Evolutionary conservation across 805 yeast genomes (phyloP), one percentile per base, ranked within the genome.

Genomic region (Aciculoconidium aculeatum): DNA sequence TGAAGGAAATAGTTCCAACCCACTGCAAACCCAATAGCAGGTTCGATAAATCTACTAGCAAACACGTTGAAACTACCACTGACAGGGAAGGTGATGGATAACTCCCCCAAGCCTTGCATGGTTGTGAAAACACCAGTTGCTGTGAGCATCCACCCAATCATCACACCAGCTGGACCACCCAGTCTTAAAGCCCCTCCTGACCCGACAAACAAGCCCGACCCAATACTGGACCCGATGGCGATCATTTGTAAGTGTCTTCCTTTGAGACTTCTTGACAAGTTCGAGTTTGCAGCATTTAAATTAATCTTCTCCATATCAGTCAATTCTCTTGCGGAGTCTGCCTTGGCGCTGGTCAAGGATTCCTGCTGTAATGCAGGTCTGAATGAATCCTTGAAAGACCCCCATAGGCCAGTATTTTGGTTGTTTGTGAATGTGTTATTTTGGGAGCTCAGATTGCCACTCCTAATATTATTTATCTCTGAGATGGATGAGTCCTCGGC

Each of bases 171-270:
- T 1, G 62, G 60, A 6, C 61, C 61, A 17, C 61, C 62, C 3
- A 47, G 41, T 11, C 55, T 36, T 30, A 65, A 47, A 2, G 62
- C 63, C 19, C 57, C 53, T 29, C 75, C 75, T 20, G 67, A 53
- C 17, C 72, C 70, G 17, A 65, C 58, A 44, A 69, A 67, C 28
- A 70, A 52, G 27, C 75, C 76, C n/a, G 84, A 76, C 39, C 87
- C 85, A 39, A 79, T 75, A 36, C 78, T 69, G 43, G 84, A 83
- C 37, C 83, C 86, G 31, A 79, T 67, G 21, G 85, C 79, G 37
- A 77, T 72, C 77, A 77, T 72, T 51, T 75, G 80, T 32, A 71
- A 58, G 33, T 71, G 75, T 47, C 77, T 58, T 24, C 59, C 23
- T 36, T 61, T 61, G 35, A 72, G 55, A 19, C 66, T 61, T 40